These are phyloP conservation scores for Cenchrus fungigraminus DNA, from an alignment of 176 grass and related monocot species.

Conservation along the genomic window DNA sequence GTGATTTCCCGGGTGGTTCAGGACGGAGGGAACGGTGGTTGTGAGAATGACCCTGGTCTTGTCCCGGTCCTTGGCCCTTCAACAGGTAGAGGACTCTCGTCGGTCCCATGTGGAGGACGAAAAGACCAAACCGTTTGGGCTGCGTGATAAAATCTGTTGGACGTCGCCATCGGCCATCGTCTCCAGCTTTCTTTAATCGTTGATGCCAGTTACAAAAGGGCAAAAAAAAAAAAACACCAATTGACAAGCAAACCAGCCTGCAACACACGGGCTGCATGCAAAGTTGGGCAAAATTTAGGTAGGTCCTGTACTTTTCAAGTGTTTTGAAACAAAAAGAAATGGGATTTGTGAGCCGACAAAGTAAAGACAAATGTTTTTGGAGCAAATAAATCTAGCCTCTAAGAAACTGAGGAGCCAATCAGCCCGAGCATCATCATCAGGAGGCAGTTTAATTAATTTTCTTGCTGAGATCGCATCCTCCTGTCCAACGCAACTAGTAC, in stretches of 20 bases:
- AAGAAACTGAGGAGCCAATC: constrained; percentile 5
- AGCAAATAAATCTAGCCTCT: not conserved
- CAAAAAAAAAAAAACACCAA: not conserved
- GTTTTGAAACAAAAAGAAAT: not conserved
- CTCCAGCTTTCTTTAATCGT: not conserved
- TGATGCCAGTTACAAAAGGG: not conserved
- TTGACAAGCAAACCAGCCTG: not conserved
- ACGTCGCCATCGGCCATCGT: constrained; percentile 26
- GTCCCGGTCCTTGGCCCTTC: not conserved
- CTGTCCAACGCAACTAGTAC: not conserved
- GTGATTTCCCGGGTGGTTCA: not conserved
- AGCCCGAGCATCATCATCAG: not conserved
- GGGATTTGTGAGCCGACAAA: not conserved
- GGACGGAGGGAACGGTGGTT: not conserved
- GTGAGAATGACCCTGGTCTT: not conserved
- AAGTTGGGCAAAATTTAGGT: constrained; percentile 17
- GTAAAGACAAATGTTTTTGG: not conserved
- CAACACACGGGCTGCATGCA: not conserved
- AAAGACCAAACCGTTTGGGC: constrained; percentile 36
- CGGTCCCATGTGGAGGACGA: constrained; percentile 17
- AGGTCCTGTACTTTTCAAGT: not conserved
- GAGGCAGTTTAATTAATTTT: not conserved
- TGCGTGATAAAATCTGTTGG: constrained; percentile 36
- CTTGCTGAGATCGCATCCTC: not conserved
- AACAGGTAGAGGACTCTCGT: not conserved